Evolutionary conservation across 225 moss, liverwort and hornwort species (phyloP).

Genomic region (Rhytidiadelphus loreus): DNA sequence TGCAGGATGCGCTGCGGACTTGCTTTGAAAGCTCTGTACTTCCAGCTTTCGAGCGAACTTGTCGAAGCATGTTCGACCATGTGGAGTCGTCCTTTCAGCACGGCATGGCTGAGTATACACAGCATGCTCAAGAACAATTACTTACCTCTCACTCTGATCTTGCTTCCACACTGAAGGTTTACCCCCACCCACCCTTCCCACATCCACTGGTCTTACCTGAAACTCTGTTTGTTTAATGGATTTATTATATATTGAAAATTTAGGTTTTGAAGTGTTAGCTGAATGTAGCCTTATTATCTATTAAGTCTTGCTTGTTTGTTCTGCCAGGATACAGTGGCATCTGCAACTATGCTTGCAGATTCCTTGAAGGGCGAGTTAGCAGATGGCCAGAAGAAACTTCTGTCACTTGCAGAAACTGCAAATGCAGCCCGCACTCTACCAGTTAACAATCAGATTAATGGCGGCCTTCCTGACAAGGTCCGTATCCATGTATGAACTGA

Average conservation of each 20-base stretch:
- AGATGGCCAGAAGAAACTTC: constrained; percentile 84
- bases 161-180: constrained; percentile 73
- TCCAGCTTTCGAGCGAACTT: constrained; percentile 87
- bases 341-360: constrained; percentile 69
- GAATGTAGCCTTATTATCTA: neutral
- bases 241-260: neutral
- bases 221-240: neutral
- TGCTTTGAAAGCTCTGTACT: constrained; percentile 81
- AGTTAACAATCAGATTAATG: constrained; percentile 57
- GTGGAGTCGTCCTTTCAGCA: constrained; percentile 80
- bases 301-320: neutral
- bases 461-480: constrained; percentile 87
- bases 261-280: neutral
- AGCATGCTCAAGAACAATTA: constrained; percentile 75
- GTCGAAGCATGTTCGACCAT: constrained; percentile 91
- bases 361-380: constrained; percentile 77
- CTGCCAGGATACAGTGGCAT: constrained; percentile 71
- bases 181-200: neutral
- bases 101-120: constrained; percentile 83
- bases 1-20: constrained; percentile 74
- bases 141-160: constrained; percentile 69
- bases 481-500: constrained; percentile 21
- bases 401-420: constrained; percentile 73
- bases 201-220: neutral
- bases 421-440: constrained; percentile 45